phyloP scores from a whole-genome alignment of 768 basidiomycete species.

The Mycena crocata region DNA sequence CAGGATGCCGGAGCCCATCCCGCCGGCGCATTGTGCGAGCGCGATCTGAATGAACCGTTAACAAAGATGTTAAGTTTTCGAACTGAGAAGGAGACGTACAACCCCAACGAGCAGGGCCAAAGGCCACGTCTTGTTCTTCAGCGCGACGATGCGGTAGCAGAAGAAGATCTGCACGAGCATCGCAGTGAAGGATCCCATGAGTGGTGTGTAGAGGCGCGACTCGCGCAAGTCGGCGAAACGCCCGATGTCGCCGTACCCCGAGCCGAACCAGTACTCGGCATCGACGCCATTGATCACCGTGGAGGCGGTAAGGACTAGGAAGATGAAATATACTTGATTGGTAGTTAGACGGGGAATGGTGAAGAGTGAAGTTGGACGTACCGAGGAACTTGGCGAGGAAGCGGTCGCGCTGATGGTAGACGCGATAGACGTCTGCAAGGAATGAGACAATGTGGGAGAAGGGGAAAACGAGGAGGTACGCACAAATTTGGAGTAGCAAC shows the following conservation, averaged over 20 bases:
- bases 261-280: slow-evolving; percentile 22
- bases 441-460: no score
- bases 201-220: slow-evolving; percentile 6
- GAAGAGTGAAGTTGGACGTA: not conserved
- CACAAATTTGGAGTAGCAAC: no score
- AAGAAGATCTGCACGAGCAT: slow-evolving; percentile 24
- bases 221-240: slow-evolving; percentile 17
- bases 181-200: slow-evolving; percentile 24
- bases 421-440: slow-evolving; percentile 27
- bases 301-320: slow-evolving; percentile 15
- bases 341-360: not conserved
- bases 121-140: slow-evolving; percentile 4
- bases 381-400: slow-evolving; percentile 17
- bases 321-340: slow-evolving; percentile 24
- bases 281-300: slow-evolving; percentile 15
- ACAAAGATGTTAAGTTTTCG: not conserved
- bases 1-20: slow-evolving; percentile 22
- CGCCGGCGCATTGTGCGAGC: slow-evolving; percentile 19
- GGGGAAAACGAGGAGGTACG: no score
- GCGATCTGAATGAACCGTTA: not conserved
- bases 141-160: slow-evolving; percentile 3
- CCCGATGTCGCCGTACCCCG: slow-evolving; percentile 21
- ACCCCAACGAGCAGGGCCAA: not conserved
- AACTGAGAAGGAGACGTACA: not conserved
- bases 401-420: slow-evolving; percentile 20